These are phyloP conservation scores for Halocafeteria seosinensis DNA, from an alignment of 108 stramenopile species.

Conservation along the genomic window DNA sequence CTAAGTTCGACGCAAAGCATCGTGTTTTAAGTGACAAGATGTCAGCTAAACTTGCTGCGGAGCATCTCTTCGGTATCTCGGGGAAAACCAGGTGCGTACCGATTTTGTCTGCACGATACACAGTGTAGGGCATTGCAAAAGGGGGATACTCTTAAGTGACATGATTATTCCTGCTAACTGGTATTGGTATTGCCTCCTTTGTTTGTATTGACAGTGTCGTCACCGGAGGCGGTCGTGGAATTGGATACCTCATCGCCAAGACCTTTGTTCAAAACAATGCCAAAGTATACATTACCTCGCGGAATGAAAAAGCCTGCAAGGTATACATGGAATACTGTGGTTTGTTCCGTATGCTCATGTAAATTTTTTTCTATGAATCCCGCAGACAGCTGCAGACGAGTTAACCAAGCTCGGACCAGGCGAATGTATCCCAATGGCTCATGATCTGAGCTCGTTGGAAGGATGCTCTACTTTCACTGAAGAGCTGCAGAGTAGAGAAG, in stretches of 20 bases:
- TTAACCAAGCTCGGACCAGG: background rate
- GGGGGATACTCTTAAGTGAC: no score
- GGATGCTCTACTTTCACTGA: background rate
- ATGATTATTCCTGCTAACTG: no score
- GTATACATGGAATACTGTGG: constrained; percentile 48
- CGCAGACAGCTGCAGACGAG: background rate
- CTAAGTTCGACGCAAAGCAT: no score
- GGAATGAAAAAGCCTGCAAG: constrained; percentile 48
- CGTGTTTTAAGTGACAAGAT: no score
- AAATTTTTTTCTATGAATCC: background rate
- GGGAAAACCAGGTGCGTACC: background rate
- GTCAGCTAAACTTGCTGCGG: background rate
- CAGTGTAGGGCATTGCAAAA: no score
- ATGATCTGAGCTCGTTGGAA: background rate
- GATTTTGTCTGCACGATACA: no score
- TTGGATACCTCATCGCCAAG: constrained; percentile 69
- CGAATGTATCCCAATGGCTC: background rate
- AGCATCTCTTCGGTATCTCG: background rate
- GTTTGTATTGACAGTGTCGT: no score
- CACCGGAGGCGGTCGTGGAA: constrained; percentile 68
- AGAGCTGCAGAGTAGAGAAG: background rate
- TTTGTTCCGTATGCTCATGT: background rate
- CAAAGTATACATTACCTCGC: constrained; percentile 57
- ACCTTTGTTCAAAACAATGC: constrained; percentile 53
- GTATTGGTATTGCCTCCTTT: no score